Percentiles rank a stretch among this genome's conserved stretches.
These are phyloP conservation scores for Malus hybrid DNA, from an alignment of 331 rosid species.

Conservation along the genomic window DNA sequence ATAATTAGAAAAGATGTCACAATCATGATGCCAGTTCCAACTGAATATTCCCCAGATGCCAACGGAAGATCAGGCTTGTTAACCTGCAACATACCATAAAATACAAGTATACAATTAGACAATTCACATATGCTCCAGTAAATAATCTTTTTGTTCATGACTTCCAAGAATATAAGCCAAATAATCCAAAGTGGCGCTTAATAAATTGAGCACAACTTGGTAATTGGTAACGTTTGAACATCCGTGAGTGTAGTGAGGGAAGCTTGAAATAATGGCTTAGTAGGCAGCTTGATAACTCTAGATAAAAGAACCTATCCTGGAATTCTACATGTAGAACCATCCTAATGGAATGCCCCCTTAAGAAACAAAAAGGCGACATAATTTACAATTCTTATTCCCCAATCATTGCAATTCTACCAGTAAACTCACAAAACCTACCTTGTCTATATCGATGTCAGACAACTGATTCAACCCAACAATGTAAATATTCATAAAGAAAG, in stretches of 20 bases:
- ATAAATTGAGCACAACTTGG: not conserved
- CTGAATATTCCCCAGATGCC: slow-evolving; percentile 97
- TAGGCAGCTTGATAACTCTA: not conserved
- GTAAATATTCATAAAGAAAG: slow-evolving; percentile 86
- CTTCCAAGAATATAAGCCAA: not conserved
- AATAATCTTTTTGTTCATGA: not conserved
- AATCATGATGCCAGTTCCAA: slow-evolving; percentile 52
- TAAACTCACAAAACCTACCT: slow-evolving; percentile 38
- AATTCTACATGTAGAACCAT: not conserved
- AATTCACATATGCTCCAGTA: not conserved
- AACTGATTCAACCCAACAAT: slow-evolving; percentile 90
- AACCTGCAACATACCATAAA: slow-evolving; percentile 45
- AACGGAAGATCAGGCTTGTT: slow-evolving; percentile 97
- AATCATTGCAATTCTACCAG: not conserved
- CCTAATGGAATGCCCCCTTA: not conserved
- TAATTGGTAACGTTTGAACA: not conserved
- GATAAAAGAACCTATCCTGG: not conserved
- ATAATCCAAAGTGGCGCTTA: not conserved
- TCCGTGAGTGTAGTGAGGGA: not conserved
- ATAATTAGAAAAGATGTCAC: slow-evolving; percentile 58
- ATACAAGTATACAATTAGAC: slow-evolving; percentile 11
- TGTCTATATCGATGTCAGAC: slow-evolving; percentile 87
- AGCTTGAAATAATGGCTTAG: not conserved
- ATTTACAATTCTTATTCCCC: not conserved
- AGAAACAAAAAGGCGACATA: not conserved